These are phyloP conservation scores for Aspergillus neotritici DNA, from an alignment of 2,329 filamentous ascomycete species.

Conservation along the genomic window DNA sequence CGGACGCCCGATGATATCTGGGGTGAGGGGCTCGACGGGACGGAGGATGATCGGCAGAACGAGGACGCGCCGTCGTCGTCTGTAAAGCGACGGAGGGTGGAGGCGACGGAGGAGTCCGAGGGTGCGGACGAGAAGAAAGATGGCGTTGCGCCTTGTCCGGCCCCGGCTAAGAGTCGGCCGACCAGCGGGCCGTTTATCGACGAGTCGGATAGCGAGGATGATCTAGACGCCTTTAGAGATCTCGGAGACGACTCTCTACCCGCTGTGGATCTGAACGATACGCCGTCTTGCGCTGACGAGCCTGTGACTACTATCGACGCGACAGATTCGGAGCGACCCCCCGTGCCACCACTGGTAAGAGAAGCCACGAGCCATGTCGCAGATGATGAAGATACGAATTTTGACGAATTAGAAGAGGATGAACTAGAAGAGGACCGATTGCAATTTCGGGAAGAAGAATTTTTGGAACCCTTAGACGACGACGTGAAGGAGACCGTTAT, in stretches of 20 bases:
- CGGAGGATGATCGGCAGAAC: conserved; percentile 24
- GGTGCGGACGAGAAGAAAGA: background rate
- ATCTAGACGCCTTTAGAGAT: conserved; percentile 24
- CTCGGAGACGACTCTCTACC: conserved; percentile 8
- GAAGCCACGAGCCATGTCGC: conserved; percentile 44
- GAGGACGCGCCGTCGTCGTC: conserved; percentile 22
- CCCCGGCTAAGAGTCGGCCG: conserved; percentile 11
- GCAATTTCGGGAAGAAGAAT: conserved; percentile 49
- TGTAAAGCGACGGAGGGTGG: conserved; percentile 32
- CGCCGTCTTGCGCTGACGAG: background rate
- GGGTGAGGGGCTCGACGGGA: conserved; percentile 15
- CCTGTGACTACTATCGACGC: conserved; percentile 8
- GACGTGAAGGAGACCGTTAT: conserved; percentile 30
- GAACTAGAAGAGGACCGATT: conserved; percentile 45
- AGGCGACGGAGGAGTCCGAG: conserved; percentile 9
- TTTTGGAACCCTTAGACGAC: conserved; percentile 56
- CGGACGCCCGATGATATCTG: conserved; percentile 32
- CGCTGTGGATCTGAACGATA: conserved; percentile 1
- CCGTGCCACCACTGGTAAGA: conserved; percentile 44
- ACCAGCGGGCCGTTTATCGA: conserved; percentile 38
- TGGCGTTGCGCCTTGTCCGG: conserved; percentile 1
- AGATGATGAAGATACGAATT: conserved; percentile 47
- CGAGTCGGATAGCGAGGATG: conserved; percentile 52
- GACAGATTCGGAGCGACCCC: conserved; percentile 10
- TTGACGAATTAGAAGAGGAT: conserved; percentile 58